Conservation (phyloP, 805 yeast species). For the Debaryomyces hansenii region DNA sequence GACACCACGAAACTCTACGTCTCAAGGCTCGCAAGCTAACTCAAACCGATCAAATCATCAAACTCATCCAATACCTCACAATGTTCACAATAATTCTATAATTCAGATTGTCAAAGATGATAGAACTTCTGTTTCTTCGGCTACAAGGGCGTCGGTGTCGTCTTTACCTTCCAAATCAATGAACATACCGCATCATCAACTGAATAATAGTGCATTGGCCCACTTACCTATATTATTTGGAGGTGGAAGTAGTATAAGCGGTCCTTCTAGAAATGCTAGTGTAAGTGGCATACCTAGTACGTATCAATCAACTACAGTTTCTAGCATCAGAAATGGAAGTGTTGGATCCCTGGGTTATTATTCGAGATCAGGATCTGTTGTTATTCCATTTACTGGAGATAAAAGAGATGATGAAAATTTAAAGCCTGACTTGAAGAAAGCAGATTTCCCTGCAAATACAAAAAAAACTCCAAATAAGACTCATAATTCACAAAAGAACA, state of each 20-base stretch:
- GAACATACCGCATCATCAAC: slow-evolving; percentile 49
- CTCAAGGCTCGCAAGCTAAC: slow-evolving; percentile 8
- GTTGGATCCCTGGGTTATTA: slow-evolving; percentile 33
- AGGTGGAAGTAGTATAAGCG: slow-evolving; percentile 39
- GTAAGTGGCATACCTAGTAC: slow-evolving; percentile 26
- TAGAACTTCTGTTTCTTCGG: slow-evolving; percentile 29
- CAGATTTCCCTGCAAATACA: slow-evolving; percentile 1
- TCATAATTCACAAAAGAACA: slow-evolving; percentile 2
- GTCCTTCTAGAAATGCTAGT: slow-evolving; percentile 40
- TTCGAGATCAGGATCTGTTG: slow-evolving; percentile 39
- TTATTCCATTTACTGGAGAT: slow-evolving; percentile 32
- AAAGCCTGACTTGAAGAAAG: slow-evolving; percentile 19
- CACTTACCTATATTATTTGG: slow-evolving; percentile 46
- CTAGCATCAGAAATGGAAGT: slow-evolving; percentile 43
- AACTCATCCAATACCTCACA: slow-evolving; percentile 5
- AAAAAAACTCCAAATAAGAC: slow-evolving; percentile 2
- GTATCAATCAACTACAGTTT: slow-evolving; percentile 35
- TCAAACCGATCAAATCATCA: slow-evolving; percentile 1
- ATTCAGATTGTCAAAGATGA: slow-evolving; percentile 44
- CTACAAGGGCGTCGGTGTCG: slow-evolving; percentile 37
- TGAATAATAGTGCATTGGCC: slow-evolving; percentile 36
- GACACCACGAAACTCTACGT: slow-evolving; percentile 33
- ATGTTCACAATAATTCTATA: slow-evolving; percentile 37
- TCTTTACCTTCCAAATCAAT: slow-evolving; percentile 45
- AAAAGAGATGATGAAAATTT: slow-evolving; percentile 23